Evolutionary conservation across 2,329 filamentous ascomycete species (phyloP).

Genomic region (Apiospora koreana): DNA sequence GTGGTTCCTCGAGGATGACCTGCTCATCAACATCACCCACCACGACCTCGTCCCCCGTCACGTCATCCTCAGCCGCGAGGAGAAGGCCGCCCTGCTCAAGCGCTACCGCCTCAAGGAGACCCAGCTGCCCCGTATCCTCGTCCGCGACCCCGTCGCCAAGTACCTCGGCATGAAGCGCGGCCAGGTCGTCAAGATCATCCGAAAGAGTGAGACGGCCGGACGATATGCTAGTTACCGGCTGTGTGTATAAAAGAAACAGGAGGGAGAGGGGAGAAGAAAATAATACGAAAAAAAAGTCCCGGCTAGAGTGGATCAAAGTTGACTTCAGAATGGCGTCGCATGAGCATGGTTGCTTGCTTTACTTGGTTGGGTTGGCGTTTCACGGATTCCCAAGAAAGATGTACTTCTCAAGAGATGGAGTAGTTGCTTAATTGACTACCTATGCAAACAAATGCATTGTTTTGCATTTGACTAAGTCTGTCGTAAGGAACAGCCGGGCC

Average conservation of each 20-base stretch:
- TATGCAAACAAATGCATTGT: not conserved
- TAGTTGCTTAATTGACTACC: constrained; percentile 4
- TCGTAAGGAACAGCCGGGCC: not conserved
- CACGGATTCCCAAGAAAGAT: constrained; percentile 10
- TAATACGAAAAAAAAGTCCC: constrained; percentile 6
- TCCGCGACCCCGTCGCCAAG: constrained; percentile 87
- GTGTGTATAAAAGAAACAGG: constrained; percentile 52
- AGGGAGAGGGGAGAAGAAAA: not conserved
- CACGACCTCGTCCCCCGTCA: constrained; percentile 97
- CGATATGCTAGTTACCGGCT: constrained; percentile 92
- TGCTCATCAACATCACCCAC: constrained; percentile 96
- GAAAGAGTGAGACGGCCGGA: constrained; percentile 92
- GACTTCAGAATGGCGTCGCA: constrained; percentile 22
- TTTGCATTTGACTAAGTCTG: not conserved
- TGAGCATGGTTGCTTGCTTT: constrained; percentile 12
- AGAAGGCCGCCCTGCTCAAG: constrained; percentile 83
- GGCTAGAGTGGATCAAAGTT: constrained; percentile 17
- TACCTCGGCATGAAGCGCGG: constrained; percentile 89
- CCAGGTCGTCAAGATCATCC: constrained; percentile 97
- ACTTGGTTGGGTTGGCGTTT: constrained; percentile 12
- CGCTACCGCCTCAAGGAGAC: constrained; percentile 97
- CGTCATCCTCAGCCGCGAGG: constrained; percentile 83
- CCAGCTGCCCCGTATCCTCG: constrained; percentile 88
- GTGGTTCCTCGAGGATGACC: constrained; percentile 92
- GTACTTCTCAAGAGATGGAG: constrained; percentile 8